Conservation (phyloP, 768 basidiomycete species). For the Podaxis sp. region DNA sequence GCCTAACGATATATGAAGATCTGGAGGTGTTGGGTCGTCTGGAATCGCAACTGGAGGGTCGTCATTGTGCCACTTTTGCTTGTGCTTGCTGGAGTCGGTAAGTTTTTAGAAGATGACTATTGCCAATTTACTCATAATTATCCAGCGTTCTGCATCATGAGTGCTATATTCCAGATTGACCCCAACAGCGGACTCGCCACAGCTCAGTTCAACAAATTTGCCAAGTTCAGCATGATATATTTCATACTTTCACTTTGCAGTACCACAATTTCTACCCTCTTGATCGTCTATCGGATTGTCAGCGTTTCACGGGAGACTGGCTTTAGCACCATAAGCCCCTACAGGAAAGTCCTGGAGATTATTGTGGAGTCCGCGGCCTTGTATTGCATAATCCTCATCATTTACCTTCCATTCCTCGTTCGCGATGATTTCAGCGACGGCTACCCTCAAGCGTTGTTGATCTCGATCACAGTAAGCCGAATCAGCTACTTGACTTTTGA, state of each 20-base stretch:
- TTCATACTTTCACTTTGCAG: constrained; percentile 10
- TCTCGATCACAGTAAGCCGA: not conserved
- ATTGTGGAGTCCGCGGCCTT: constrained; percentile 10
- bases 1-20: not conserved
- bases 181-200: not conserved
- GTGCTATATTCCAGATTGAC: not conserved
- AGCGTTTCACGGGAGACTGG: not conserved
- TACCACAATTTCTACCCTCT: constrained; percentile 4
- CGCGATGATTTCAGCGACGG: not conserved
- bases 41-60: constrained; percentile 7
- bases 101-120: not conserved
- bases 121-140: not conserved
- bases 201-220: constrained; percentile 5
- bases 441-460: constrained; percentile 9
- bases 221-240: not conserved
- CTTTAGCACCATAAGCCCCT: not conserved
- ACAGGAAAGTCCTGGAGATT: constrained; percentile 8
- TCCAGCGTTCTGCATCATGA: constrained; percentile 3
- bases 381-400: not conserved
- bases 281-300: constrained; percentile 7
- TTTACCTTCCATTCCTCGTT: constrained; percentile 7
- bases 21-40: constrained; percentile 9
- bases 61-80: not conserved
- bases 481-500: not conserved
- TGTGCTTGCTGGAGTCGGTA: not conserved